These are phyloP conservation scores for Pleurotus giganteus DNA, from an alignment of 768 basidiomycete genomes.

Conservation along the genomic window DNA sequence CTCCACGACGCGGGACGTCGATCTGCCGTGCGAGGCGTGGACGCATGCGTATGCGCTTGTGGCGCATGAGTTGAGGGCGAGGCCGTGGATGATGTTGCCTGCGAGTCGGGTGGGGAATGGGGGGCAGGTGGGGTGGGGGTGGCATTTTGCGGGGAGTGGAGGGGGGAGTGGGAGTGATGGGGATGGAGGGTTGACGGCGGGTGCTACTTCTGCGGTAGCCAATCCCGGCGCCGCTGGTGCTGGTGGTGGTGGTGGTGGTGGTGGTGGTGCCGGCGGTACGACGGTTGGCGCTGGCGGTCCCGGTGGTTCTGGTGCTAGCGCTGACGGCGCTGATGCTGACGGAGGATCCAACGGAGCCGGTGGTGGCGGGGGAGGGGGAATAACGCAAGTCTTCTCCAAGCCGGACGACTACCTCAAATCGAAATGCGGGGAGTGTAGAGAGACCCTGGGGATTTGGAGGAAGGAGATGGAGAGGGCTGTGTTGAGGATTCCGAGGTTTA, in stretches of 20 bases:
- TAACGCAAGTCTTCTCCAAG: neutral
- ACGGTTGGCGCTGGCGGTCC: no score
- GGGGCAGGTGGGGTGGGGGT: neutral
- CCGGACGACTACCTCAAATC: neutral
- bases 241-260: neutral
- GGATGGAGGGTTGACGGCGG: neutral
- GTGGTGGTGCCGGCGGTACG: neutral
- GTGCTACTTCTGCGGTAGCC: neutral
- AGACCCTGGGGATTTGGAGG: constrained; percentile 3
- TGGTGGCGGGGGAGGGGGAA: neutral
- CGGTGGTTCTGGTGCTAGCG: neutral
- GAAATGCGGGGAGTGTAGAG: constrained; percentile 7
- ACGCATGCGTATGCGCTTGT: neutral
- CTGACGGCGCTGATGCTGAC: neutral
- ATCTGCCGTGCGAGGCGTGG: constrained; percentile 4
- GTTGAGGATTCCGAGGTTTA: neutral
- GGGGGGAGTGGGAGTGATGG: neutral
- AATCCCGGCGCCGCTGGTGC: neutral
- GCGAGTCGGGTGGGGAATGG: neutral
- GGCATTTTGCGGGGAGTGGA: neutral
- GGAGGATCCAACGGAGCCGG: neutral
- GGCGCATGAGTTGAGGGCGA: neutral
- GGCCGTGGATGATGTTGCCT: constrained; percentile 1
- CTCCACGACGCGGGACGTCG: neutral
- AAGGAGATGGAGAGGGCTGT: constrained; percentile 7